A percentile compares a stretch with the other conserved stretches of the same genome.
These are phyloP conservation scores for Venturia nashicola DNA, from an alignment of 2,329 filamentous ascomycete genomes.

Conservation along the genomic window DNA sequence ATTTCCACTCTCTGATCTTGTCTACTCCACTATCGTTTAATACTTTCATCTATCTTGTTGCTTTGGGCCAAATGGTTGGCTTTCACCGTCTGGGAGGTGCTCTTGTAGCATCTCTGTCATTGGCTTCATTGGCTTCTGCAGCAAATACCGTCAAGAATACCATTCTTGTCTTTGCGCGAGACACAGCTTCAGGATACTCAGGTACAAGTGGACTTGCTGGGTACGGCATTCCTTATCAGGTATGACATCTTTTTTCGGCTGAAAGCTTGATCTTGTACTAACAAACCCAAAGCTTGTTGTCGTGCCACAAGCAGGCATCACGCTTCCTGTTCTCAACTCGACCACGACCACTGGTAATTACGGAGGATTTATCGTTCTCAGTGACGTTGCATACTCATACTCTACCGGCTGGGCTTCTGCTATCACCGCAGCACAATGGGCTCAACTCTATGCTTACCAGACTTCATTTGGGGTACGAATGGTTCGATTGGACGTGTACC, in stretches of 20 bases:
- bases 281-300: conserved; percentile 31
- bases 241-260: neutral
- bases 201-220: conserved; percentile 40
- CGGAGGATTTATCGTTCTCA: conserved; percentile 39
- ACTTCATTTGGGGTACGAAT: conserved; percentile 40
- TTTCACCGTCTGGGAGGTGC: neutral
- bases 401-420: conserved; percentile 26
- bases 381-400: conserved; percentile 37
- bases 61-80: neutral
- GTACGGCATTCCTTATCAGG: conserved; percentile 43
- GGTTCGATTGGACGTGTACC: conserved; percentile 42
- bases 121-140: neutral
- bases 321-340: conserved; percentile 34
- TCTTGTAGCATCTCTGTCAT: neutral
- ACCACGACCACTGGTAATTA: conserved; percentile 35
- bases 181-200: conserved; percentile 30
- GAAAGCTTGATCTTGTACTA: neutral
- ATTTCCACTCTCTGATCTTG: neutral
- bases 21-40: neutral
- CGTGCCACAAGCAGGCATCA: conserved; percentile 34
- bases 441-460: conserved; percentile 40
- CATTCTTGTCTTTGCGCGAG: conserved; percentile 39
- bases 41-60: neutral
- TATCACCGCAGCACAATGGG: conserved; percentile 39
- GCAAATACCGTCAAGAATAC: conserved; percentile 17